Evolutionary conservation across 2,329 filamentous ascomycete species (phyloP).

Genomic region (Calonectria crousiana): DNA sequence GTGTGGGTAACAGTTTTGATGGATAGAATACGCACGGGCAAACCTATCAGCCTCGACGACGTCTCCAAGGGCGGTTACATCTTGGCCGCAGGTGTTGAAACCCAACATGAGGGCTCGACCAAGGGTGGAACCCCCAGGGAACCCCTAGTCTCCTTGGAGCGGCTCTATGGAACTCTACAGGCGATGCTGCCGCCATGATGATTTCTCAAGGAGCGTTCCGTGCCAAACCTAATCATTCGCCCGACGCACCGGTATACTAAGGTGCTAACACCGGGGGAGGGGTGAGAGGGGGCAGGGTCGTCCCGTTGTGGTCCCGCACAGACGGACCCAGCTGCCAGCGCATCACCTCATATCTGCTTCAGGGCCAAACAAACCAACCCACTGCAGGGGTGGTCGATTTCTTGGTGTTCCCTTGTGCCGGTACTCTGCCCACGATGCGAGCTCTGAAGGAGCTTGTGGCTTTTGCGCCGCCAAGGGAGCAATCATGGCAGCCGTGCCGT

Average conservation of each 20-base stretch:
- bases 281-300: constrained; percentile 16
- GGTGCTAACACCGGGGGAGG: constrained; percentile 15
- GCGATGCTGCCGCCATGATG: background rate
- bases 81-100: background rate
- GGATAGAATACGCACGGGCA: background rate
- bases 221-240: background rate
- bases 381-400: constrained; percentile 1
- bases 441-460: background rate
- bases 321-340: constrained; percentile 17
- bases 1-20: constrained; percentile 1
- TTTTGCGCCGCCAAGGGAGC: background rate
- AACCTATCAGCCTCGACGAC: background rate
- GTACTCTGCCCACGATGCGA: constrained; percentile 22
- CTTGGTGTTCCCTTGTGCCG: constrained; percentile 40
- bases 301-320: constrained; percentile 18
- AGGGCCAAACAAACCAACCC: constrained; percentile 1
- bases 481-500: background rate
- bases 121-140: background rate
- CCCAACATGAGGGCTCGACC: background rate
- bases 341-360: constrained; percentile 22
- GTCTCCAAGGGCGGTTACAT: background rate
- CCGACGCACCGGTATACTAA: constrained; percentile 13
- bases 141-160: background rate
- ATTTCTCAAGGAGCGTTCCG: background rate
- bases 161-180: constrained; percentile 7